These are phyloP conservation scores for Tubosaeta sp. DNA, from an alignment of 768 basidiomycete species.

Conservation along the genomic window DNA sequence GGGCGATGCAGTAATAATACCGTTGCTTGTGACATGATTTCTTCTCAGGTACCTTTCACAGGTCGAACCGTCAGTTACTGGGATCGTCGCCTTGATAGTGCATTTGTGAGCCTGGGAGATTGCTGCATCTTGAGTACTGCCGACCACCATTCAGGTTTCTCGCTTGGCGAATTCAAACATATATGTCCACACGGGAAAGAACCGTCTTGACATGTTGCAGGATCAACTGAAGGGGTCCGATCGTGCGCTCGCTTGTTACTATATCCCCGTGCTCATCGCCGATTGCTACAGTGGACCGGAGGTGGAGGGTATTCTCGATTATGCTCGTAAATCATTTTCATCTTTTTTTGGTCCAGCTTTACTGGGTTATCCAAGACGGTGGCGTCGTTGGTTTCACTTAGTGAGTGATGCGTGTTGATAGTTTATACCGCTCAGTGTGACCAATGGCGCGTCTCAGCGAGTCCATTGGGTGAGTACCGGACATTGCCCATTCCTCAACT, in stretches of 20 bases:
- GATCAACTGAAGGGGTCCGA: slow-evolving; percentile 15
- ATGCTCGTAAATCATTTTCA: not conserved
- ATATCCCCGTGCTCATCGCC: not conserved
- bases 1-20: too few species aligned
- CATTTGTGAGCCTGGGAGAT: not conserved
- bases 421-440: not conserved
- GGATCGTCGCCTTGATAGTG: not conserved
- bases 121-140: not conserved
- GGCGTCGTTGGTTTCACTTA: not conserved
- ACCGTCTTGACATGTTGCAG: not conserved
- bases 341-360: not conserved
- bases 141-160: slow-evolving; percentile 1
- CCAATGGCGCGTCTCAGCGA: not conserved
- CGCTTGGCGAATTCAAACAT: slow-evolving; percentile 1
- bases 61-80: not conserved
- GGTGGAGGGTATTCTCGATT: not conserved
- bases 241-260: slow-evolving; percentile 2
- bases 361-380: not conserved
- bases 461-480: not conserved
- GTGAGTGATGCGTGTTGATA: not conserved
- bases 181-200: not conserved
- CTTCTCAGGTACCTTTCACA: not conserved
- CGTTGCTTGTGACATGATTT: not conserved
- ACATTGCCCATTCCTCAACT: not conserved
- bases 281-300: not conserved